These are phyloP conservation scores for Chrysanthemum seticuspe DNA, from an alignment of 129 eudicot species.

Conservation along the genomic window DNA sequence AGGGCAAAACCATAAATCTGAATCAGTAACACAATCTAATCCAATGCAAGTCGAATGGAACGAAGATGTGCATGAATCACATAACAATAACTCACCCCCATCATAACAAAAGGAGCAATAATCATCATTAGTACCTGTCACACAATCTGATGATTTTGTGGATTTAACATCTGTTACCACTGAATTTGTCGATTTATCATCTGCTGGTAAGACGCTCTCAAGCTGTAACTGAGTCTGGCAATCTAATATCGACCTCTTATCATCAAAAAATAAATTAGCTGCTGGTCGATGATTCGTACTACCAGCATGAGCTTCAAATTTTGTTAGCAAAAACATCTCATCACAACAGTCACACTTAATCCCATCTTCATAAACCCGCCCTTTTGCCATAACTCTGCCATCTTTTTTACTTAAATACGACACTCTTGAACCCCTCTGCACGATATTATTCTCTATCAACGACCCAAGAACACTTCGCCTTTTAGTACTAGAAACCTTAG, in stretches of 20 bases:
- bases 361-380: constrained; percentile 51
- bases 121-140: constrained; percentile 31
- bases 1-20: constrained; percentile 66
- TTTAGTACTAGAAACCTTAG: constrained; percentile 9
- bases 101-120: constrained; percentile 59
- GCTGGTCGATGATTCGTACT: constrained; percentile 65
- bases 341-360: constrained; percentile 68
- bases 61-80: constrained; percentile 77
- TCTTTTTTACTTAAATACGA: constrained; percentile 34
- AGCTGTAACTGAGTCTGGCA: constrained; percentile 32
- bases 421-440: constrained; percentile 42
- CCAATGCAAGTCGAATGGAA: constrained; percentile 67
- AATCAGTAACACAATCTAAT: constrained; percentile 34
- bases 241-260: constrained; percentile 62
- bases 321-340: constrained; percentile 36
- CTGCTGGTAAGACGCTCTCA: neutral
- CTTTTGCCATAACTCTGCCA: constrained; percentile 32
- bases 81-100: constrained; percentile 58
- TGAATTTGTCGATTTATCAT: neutral
- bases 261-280: constrained; percentile 58
- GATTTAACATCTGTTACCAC: neutral
- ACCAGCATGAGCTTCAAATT: constrained; percentile 82
- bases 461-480: constrained; percentile 34
- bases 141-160: neutral
- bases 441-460: constrained; percentile 46